phyloP scores from a whole-genome alignment of 176 grass and related monocot genomes.

The Bolboschoenus planiculmis region DNA sequence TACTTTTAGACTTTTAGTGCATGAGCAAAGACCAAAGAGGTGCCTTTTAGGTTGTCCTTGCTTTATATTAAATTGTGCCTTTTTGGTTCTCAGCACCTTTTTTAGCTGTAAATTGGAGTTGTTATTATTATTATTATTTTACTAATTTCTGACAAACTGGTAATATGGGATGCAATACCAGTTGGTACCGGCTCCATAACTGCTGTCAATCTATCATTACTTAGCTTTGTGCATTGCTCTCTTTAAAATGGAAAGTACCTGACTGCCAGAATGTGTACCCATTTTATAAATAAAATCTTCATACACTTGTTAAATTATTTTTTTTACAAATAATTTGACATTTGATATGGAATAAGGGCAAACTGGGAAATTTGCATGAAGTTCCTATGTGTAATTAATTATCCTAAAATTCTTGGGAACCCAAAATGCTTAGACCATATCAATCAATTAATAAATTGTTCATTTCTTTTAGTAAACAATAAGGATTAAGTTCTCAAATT shows the following conservation, averaged over 20 bases:
- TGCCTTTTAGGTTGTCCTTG: conserved; percentile 17
- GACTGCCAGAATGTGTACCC: background rate
- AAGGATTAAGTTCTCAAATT: too few species aligned
- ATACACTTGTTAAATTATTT: background rate
- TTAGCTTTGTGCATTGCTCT: background rate
- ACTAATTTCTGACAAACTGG: background rate
- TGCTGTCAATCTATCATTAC: background rate
- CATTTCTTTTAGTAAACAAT: too few species aligned
- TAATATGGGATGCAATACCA: background rate
- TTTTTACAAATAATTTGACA: background rate
- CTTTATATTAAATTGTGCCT: background rate
- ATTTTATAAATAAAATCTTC: background rate
- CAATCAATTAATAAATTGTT: too few species aligned
- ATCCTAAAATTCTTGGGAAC: background rate
- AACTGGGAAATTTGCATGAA: background rate
- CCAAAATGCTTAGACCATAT: background rate
- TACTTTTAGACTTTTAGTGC: background rate
- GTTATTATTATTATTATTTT: too few species aligned
- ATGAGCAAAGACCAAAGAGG: conserved; percentile 3
- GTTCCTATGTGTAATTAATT: background rate
- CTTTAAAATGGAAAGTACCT: background rate
- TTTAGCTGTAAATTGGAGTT: background rate
- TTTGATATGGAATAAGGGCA: background rate
- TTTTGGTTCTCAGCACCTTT: background rate
- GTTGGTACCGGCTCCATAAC: background rate